Base-by-base conservation (phyloP, 2,329 filamentous ascomycete species). In the Berkeleyomyces basicola region DNA sequence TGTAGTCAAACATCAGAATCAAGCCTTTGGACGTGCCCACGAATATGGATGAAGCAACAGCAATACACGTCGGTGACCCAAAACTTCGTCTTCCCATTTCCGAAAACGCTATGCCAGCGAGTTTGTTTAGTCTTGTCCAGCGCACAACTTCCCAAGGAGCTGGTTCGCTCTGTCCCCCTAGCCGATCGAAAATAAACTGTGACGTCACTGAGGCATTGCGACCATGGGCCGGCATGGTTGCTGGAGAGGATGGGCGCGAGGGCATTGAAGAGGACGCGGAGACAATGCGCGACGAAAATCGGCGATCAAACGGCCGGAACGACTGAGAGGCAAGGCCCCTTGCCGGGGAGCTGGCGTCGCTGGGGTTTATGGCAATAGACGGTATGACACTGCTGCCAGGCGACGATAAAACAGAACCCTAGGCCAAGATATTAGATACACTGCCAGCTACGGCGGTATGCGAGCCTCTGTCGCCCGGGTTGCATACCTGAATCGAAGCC, bases 121-220 rank as follows among this genome's bases (percentile, higher is more conserved):
- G 82, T 72, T 95, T 97, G 70, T 85, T 88, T 63, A 99, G 76
- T 70, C 88, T 93, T 0, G 90, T 97, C 95, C 95, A 99, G 70
- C 91, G 82, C 64, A 99, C 87, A 61, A 97, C 90, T 70, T 99
- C 93, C 95, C 93, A 99, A 1, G 93, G 93, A 4, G 88, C 84
- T 62, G 89, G 84, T 2, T 84, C 80, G 1, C 84, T 83, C 67
- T 92, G 87, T 31, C 80, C 77, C 58, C 87, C 87, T 60, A 83
- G 77, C 51, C 80, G 73, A 64, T 85, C 84, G 11, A 79, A 71
- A 3, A 84, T 70, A 9, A 88, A 73, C 67, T 88, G 83, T 68
- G 88, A 95, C 53, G 81, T 85, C 23, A 90, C 70, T 0, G 92
- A 96, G 1, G 84, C 86, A 68, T 90, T 87, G 62, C 91, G 85